These are phyloP conservation scores for Cyanodermella asteris DNA, from an alignment of 2,329 filamentous ascomycete genomes.

Conservation along the genomic window DNA sequence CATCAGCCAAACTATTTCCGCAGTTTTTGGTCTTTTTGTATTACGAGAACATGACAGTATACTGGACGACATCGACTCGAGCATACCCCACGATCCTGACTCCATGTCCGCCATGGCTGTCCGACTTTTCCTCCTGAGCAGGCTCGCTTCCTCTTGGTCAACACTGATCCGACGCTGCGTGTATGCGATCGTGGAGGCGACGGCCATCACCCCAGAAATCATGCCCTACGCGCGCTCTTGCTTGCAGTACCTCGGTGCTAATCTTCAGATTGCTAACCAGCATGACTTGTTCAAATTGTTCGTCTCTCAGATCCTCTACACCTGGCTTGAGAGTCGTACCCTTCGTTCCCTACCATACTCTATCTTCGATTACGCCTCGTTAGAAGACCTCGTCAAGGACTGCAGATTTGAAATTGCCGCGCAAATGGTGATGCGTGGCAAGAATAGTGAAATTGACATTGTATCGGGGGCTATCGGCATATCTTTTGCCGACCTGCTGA, in stretches of 20 bases:
- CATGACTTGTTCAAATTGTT: constrained; percentile 63
- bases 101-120: constrained; percentile 68
- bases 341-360: constrained; percentile 56
- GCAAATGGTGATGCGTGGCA: constrained; percentile 61
- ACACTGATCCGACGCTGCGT: constrained; percentile 70
- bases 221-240: constrained; percentile 51
- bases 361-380: constrained; percentile 58
- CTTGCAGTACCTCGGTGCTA: constrained; percentile 40
- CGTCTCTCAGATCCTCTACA: constrained; percentile 71
- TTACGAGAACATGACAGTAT: constrained; percentile 64
- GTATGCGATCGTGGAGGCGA: constrained; percentile 85
- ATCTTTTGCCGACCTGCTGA: constrained; percentile 35
- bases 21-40: constrained; percentile 62
- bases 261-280: constrained; percentile 42
- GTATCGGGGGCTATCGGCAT: constrained; percentile 37
- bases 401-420: constrained; percentile 59
- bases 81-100: constrained; percentile 49
- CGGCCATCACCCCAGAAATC: constrained; percentile 46
- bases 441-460: constrained; percentile 38
- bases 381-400: constrained; percentile 46
- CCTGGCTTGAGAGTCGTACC: constrained; percentile 52
- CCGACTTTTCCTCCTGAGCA: constrained; percentile 52
- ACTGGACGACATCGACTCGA: constrained; percentile 62
- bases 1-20: constrained; percentile 46
- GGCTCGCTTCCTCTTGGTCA: constrained; percentile 62